These are phyloP conservation scores for Coelastrella sp. DNA, from an alignment of 139 green algal species.

Conservation along the genomic window DNA sequence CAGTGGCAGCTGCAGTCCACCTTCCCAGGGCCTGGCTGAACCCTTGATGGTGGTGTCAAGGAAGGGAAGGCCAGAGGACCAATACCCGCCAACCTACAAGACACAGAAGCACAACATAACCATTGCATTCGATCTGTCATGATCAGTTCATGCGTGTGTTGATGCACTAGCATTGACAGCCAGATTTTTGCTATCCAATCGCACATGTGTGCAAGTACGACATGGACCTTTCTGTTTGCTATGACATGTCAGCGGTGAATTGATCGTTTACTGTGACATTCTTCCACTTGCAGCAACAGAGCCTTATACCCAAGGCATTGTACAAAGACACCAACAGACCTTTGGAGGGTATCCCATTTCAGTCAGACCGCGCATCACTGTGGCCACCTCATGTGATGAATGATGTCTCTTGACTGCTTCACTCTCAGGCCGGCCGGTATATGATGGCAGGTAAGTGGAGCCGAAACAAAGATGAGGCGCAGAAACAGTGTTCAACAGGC, in stretches of 20 bases:
- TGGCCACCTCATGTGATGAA: neutral
- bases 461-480: slow-evolving; percentile 73
- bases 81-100: slow-evolving; percentile 51
- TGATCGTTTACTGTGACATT: too few species aligned
- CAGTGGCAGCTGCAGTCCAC: slow-evolving; percentile 66
- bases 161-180: too few species aligned
- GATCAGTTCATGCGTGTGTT: too few species aligned
- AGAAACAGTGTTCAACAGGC: slow-evolving; percentile 81
- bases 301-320: too few species aligned
- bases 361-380: neutral
- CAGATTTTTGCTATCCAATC: too few species aligned
- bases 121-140: too few species aligned
- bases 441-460: slow-evolving; percentile 54
- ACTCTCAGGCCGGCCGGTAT: neutral
- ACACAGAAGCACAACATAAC: too few species aligned
- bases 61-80: slow-evolving; percentile 66
- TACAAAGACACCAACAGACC: too few species aligned
- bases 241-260: too few species aligned
- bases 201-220: too few species aligned
- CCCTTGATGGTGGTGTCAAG: slow-evolving; percentile 56
- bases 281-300: too few species aligned
- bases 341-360: slow-evolving; percentile 39
- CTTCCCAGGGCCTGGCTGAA: slow-evolving; percentile 1
- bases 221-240: too few species aligned
- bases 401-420: slow-evolving; percentile 11